A percentile compares a stretch with the other conserved stretches of the same genome.
Evolutionary conservation across 495 filamentous ascomycete species (phyloP).

Genomic region (Aspergillus ostianus): DNA sequence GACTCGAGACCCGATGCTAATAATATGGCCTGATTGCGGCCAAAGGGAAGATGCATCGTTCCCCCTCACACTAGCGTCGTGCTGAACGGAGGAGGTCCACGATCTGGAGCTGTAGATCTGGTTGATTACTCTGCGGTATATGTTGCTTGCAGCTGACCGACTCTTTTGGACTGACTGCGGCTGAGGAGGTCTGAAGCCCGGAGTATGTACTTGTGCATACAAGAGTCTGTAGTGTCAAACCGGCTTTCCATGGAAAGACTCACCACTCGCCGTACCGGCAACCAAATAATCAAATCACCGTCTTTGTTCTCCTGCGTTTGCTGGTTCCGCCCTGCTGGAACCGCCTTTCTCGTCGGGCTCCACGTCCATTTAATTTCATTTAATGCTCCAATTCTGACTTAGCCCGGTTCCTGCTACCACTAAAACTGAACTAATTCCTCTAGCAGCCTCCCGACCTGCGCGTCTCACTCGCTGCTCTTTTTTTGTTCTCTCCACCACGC

Average conservation of each 20-base stretch:
- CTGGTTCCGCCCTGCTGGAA: slow-evolving; percentile 29
- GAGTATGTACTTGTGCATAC: no score
- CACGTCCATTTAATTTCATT: slow-evolving; percentile 2
- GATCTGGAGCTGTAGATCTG: background rate
- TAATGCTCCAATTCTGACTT: background rate
- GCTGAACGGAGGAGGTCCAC: background rate
- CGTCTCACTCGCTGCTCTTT: background rate
- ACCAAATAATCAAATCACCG: no score
- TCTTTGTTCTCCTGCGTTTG: slow-evolving; percentile 1
- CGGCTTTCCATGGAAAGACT: no score
- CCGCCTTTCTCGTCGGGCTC: slow-evolving; percentile 9
- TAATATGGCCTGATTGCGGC: background rate
- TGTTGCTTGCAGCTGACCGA: background rate
- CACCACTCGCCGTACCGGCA: no score
- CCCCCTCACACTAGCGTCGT: no score
- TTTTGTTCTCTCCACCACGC: background rate
- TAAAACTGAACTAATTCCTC: background rate
- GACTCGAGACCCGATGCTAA: background rate
- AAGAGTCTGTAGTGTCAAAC: no score
- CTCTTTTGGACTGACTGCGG: background rate
- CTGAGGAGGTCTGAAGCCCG: no score
- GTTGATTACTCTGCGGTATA: no score
- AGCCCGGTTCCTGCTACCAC: background rate
- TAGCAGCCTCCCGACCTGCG: background rate
- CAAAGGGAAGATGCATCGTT: background rate